Base-by-base conservation (phyloP, 768 basidiomycete species). In the Serpula lacrymans region DNA sequence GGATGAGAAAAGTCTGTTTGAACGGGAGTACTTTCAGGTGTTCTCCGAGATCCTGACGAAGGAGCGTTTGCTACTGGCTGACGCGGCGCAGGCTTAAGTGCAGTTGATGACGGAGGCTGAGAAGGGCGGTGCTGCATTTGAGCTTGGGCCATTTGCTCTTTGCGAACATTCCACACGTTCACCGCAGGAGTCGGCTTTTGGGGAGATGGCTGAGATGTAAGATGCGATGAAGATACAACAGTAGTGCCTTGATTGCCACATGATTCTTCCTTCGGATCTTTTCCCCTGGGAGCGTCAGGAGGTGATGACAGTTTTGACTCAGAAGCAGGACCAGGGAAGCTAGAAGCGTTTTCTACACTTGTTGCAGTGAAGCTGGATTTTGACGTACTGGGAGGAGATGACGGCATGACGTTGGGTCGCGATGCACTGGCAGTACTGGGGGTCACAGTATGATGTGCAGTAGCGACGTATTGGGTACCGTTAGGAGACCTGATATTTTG, bases 121-220 rank as follows among this genome's bases (percentile, higher is more conserved):
- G 51, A 42, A 1, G 42, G n/a, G n/a, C n/a, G n/a, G n/a, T n/a
- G n/a, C n/a, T n/a, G n/a, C n/a, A 53, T 44, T 35, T 55, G 59
- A 24, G 57, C 52, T 47, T 58, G 57, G 14, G 49, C 61, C 52
- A 64, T 66, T 35, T 72, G 63, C 35, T 70, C 68, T 39, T 53
- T 74, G 42, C 72, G 67, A 37, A 58, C 56, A 34, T 55, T 60
- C 72, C 73, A 74, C 11, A 74, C 64, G 46, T 73, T 75, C 11
- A 51, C 54, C 17, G 40, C 47, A 22, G 57, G 50, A 12, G 47
- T 48, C 5, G 30, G 32, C n/a, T 50, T 58, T 14, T 51, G 21
- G 41, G 24, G 0, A 16, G 31, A 18, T 32, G 52, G 36, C 30
- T 62, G 58, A 20, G 49, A 41, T 17, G 40, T 34, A 21, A 49